These are phyloP conservation scores for Larix kaempferi DNA, from an alignment of 75 land plant genomes.

Conservation along the genomic window DNA sequence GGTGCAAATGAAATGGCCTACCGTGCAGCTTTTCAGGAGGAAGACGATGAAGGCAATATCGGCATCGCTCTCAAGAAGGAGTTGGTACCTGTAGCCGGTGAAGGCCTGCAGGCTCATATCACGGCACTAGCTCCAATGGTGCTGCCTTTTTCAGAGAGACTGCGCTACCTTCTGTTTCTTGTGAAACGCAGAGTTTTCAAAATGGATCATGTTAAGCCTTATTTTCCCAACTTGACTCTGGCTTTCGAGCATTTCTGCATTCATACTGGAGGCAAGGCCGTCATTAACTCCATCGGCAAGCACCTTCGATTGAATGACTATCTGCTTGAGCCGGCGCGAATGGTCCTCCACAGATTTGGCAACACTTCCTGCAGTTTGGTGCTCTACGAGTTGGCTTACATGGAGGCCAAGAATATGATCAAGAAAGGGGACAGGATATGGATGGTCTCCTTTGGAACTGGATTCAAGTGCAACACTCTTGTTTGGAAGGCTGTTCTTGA, in stretches of 20 bases:
- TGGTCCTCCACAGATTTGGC: constrained; percentile 51
- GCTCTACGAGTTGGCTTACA: constrained; percentile 46
- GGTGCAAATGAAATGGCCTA: constrained; percentile 33
- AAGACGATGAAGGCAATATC: constrained; percentile 33
- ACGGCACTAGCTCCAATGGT: constrained; percentile 31
- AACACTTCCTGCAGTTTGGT: constrained; percentile 52
- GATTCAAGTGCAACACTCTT: constrained; percentile 44
- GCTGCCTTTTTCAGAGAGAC: constrained; percentile 25
- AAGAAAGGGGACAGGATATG: constrained; percentile 44
- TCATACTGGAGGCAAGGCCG: constrained; percentile 55
- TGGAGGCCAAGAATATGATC: constrained; percentile 47
- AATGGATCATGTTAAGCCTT: constrained; percentile 15
- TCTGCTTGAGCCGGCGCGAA: constrained; percentile 37
- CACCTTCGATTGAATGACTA: constrained; percentile 11
- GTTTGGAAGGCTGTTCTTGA: constrained; percentile 37
- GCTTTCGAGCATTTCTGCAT: constrained; percentile 52
- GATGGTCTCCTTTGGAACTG: constrained; percentile 54
- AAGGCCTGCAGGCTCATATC: constrained; percentile 24
- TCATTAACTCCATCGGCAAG: constrained; percentile 24
- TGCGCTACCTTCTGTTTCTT: constrained; percentile 10
- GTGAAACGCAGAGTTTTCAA: neutral
- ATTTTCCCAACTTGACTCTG: constrained; percentile 34
- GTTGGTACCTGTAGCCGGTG: constrained; percentile 37
- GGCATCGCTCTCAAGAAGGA: constrained; percentile 43
- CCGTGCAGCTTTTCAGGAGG: constrained; percentile 27